phyloP scores from a whole-genome alignment of 495 filamentous ascomycete species.

The Cenococcum geophilum region DNA sequence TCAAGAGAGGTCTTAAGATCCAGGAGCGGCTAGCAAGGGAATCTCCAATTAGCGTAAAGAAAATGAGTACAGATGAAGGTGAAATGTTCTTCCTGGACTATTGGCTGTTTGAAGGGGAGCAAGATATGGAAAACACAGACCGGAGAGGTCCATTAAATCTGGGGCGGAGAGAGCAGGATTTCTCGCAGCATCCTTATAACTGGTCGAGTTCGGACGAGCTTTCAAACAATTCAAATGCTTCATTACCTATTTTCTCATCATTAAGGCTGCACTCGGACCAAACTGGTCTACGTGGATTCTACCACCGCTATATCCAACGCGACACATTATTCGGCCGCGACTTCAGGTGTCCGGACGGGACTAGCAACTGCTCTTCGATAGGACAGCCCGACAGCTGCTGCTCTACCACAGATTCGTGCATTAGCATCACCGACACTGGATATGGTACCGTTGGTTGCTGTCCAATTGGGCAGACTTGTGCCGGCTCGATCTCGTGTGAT shows the following conservation, averaged over 20 bases:
- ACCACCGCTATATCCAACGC: conserved; percentile 26
- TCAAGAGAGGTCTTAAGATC: conserved; percentile 34
- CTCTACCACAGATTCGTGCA: conserved; percentile 57
- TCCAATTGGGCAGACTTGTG: conserved; percentile 62
- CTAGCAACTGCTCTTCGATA: conserved; percentile 59
- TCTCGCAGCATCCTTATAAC: neutral
- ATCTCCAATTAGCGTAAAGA: conserved; percentile 49
- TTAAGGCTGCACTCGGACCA: conserved; percentile 36
- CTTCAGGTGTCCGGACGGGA: conserved; percentile 72
- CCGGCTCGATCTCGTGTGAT: conserved; percentile 58
- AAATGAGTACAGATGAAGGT: conserved; percentile 75
- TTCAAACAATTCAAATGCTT: conserved; percentile 8
- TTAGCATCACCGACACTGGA: conserved; percentile 64
- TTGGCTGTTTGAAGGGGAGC: conserved; percentile 47
- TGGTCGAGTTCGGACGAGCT: neutral
- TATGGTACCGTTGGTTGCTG: conserved; percentile 82
- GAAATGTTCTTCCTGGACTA: conserved; percentile 76
- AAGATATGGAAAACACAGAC: conserved; percentile 6
- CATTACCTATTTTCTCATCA: conserved; percentile 34
- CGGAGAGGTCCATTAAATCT: neutral
- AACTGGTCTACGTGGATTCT: conserved; percentile 6
- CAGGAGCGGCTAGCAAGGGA: conserved; percentile 35
- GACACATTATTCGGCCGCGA: conserved; percentile 41
- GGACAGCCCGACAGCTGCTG: conserved; percentile 75
- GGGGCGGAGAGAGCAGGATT: neutral